These are phyloP conservation scores for Beauveria pseudobassiana DNA, from an alignment of 2,329 filamentous ascomycete genomes.

Conservation along the genomic window DNA sequence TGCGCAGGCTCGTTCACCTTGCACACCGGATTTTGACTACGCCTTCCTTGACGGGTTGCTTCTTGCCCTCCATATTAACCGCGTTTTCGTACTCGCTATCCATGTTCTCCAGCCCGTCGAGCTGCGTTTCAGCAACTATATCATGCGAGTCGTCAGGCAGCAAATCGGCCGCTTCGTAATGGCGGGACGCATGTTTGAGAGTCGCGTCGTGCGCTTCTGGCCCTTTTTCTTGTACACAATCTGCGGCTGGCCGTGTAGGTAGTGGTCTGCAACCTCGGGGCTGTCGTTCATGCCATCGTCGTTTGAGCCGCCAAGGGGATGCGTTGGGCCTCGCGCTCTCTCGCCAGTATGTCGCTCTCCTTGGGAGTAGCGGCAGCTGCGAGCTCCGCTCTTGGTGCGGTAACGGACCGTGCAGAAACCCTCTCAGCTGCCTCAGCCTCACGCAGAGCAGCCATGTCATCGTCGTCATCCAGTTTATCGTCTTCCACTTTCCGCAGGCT, in stretches of 20 bases:
- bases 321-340: slow-evolving; percentile 36
- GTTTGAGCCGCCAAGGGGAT: slow-evolving; percentile 53
- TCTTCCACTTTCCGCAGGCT: slow-evolving; percentile 63
- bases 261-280: slow-evolving; percentile 37
- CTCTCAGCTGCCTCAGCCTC: slow-evolving; percentile 54
- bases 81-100: slow-evolving; percentile 12
- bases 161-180: slow-evolving; percentile 38
- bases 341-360: slow-evolving; percentile 29
- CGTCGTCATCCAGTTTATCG: slow-evolving; percentile 64
- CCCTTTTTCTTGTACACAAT: slow-evolving; percentile 76
- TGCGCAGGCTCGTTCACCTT: slow-evolving; percentile 60
- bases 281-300: slow-evolving; percentile 54
- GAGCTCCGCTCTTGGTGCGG: slow-evolving; percentile 14
- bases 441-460: slow-evolving; percentile 66
- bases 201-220: slow-evolving; percentile 68
- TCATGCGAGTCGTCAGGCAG: slow-evolving; percentile 25
- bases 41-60: slow-evolving; percentile 27
- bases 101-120: slow-evolving; percentile 2
- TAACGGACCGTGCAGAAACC: slow-evolving; percentile 18
- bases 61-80: slow-evolving; percentile 18
- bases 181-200: slow-evolving; percentile 55
- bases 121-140: slow-evolving; percentile 23
- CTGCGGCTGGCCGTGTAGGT: slow-evolving; percentile 50
- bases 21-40: slow-evolving; percentile 43
- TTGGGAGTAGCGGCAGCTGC: slow-evolving; percentile 16